These are phyloP conservation scores for Hortaea werneckii DNA, from an alignment of 2,329 filamentous ascomycete species.

Conservation along the genomic window DNA sequence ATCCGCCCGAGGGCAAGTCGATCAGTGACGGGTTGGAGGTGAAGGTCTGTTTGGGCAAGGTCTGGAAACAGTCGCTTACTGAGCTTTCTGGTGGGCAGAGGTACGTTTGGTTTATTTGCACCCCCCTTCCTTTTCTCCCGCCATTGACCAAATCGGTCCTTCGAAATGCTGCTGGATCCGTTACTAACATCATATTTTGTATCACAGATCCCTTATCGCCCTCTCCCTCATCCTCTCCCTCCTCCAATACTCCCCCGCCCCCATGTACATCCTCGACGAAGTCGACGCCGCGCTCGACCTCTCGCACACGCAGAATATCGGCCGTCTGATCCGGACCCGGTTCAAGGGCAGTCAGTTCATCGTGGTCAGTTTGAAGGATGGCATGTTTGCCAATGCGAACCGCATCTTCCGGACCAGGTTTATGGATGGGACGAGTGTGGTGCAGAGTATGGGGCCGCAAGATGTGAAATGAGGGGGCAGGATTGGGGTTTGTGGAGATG, in stretches of 20 bases:
- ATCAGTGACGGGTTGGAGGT: conserved; percentile 93
- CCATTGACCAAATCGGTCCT: no score
- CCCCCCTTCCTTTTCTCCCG: not conserved
- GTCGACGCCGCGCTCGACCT: conserved; percentile 93
- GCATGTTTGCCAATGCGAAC: conserved; percentile 99
- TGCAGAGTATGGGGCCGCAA: conserved; percentile 67
- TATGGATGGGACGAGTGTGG: conserved; percentile 89
- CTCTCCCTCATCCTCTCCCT: conserved; percentile 95
- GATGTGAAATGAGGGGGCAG: not conserved
- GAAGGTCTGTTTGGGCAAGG: conserved; percentile 91
- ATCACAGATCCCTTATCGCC: conserved; percentile 73
- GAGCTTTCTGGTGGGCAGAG: conserved; percentile 92
- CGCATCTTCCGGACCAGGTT: conserved; percentile 94
- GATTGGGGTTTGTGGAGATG: conserved; percentile 1
- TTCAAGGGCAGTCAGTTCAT: conserved; percentile 99
- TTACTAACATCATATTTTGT: not conserved
- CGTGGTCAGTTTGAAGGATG: conserved; percentile 93
- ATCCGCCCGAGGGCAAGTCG: conserved; percentile 88
- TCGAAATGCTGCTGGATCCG: not conserved
- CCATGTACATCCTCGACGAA: conserved; percentile 99
- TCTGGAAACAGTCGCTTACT: conserved; percentile 95
- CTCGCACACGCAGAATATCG: conserved; percentile 96
- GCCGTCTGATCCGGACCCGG: conserved; percentile 93
- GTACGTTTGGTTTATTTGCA: conserved; percentile 43
- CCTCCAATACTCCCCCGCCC: conserved; percentile 94